Evolutionary conservation across 2,329 filamentous ascomycete species (phyloP), one percentile per base, ranked within the genome.

Genomic region (Colletotrichum spaethianum): DNA sequence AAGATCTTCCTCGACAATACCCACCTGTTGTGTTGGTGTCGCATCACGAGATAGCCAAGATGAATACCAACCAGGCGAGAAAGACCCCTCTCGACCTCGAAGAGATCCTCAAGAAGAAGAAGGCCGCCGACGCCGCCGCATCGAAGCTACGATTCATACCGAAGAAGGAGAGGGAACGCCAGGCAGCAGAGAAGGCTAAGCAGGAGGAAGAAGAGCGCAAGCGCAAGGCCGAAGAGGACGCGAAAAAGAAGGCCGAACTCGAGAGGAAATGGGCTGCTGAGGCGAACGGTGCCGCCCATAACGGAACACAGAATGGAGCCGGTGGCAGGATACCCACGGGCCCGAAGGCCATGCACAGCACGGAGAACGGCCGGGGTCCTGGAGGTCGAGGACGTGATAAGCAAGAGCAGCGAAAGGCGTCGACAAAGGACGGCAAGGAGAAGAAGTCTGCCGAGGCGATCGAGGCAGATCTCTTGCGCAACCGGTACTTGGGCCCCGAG

Each of bases 401-500:
- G 62, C 74, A 50, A 81, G 84, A 76, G 86, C 92, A 76, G 86
- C 90, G 84, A 78, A 83, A 50, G 73, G 75, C 86, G 86, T n/a
- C 84, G 86, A 16, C 82, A 84, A 18, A 82, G 85, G 70, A 73
- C 12, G 70, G 70, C 12, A 73, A 73, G 23, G 81, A 82, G 33
- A 85, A 84, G 74, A 80, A 80, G 63, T 84, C 85, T 23, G 82
- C 83, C 16, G 91, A 92, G 73, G 90, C 91, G 59, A 90, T 93
- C 12, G 94, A 97, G 79, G 92, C 92, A 12, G 90, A 92, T 36
- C 84, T 96, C 70, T 90, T 94, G 73, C 89, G 93, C 72, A 91
- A 94, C 76, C 88, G 94, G 73, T 99, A 99, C 79, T 95, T 98
- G 89, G 96, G 96, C 3, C 93, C 94, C 1, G 94, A 98, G 75